Evolutionary conservation across 257 asterid genomes (phyloP).

Genomic region (Paulownia fortunei): DNA sequence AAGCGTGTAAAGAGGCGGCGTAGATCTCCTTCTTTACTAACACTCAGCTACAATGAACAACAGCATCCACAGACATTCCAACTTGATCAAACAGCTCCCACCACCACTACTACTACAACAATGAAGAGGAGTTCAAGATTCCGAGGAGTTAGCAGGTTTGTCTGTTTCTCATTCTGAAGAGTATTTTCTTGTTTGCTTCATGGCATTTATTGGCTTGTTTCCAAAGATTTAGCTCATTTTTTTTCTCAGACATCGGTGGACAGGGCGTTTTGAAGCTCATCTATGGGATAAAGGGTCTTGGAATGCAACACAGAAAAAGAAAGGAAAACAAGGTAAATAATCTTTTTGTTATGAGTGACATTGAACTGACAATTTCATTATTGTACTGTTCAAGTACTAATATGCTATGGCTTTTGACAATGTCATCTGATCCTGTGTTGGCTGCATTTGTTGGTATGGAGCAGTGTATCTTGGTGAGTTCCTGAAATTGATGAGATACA

Average conservation of each 20-base stretch:
- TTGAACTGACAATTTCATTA: not conserved
- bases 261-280: slow-evolving; percentile 87
- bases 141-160: slow-evolving; percentile 82
- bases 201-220: not conserved
- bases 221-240: not conserved
- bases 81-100: slow-evolving; percentile 35
- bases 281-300: slow-evolving; percentile 88
- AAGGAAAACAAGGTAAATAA: slow-evolving; percentile 75
- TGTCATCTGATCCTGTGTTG: slow-evolving; percentile 33
- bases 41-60: slow-evolving; percentile 24
- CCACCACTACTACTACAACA: slow-evolving; percentile 32
- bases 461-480: slow-evolving; percentile 84
- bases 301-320: slow-evolving; percentile 86
- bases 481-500: not conserved
- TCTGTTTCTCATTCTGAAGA: not conserved
- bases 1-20: slow-evolving; percentile 61
- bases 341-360: not conserved
- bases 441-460: slow-evolving; percentile 38
- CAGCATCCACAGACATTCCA: slow-evolving; percentile 38
- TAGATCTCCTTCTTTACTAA: slow-evolving; percentile 46
- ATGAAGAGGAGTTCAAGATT: slow-evolving; percentile 81
- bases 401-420: slow-evolving; percentile 11
- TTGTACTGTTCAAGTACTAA: slow-evolving; percentile 18
- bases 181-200: not conserved
- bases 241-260: slow-evolving; percentile 73